Percentiles rank a stretch among this genome's conserved stretches.
phyloP scores from a whole-genome alignment of 2,329 filamentous ascomycete genomes.

The Alternaria sp. region DNA sequence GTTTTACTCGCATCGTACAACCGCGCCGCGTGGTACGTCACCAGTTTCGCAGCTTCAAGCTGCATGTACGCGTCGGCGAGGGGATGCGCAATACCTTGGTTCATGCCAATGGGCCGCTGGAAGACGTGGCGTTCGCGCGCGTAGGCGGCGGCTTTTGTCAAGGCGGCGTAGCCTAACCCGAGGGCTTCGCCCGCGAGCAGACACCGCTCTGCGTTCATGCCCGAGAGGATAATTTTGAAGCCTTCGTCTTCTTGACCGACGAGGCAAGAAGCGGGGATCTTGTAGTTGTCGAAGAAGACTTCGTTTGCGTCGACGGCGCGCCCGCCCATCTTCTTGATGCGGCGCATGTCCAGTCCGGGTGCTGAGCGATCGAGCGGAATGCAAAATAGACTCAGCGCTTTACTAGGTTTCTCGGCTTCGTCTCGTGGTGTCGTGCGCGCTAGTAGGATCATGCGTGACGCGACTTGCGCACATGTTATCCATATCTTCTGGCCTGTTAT shows the following conservation, averaged over 20 bases:
- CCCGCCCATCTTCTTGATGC: constrained; percentile 86
- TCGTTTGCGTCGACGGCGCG: constrained; percentile 84
- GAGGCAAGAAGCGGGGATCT: constrained; percentile 67
- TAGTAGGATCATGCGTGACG: constrained; percentile 81
- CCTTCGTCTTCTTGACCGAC: constrained; percentile 77
- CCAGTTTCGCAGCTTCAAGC: constrained; percentile 66
- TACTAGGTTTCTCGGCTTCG: constrained; percentile 71
- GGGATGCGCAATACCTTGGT: constrained; percentile 66
- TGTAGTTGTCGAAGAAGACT: constrained; percentile 84
- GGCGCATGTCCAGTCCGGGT: constrained; percentile 69
- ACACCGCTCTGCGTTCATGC: constrained; percentile 59
- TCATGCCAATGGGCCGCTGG: constrained; percentile 64
- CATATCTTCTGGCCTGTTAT: constrained; percentile 85
- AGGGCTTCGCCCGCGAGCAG: constrained; percentile 75
- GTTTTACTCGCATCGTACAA: constrained; percentile 60
- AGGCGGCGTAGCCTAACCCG: constrained; percentile 76
- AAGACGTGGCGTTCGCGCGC: constrained; percentile 61
- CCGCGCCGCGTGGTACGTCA: constrained; percentile 66
- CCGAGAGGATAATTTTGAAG: constrained; percentile 69
- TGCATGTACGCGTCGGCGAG: constrained; percentile 66
- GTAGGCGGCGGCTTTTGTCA: constrained; percentile 53
- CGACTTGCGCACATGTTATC: constrained; percentile 86
- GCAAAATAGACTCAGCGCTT: constrained; percentile 80
- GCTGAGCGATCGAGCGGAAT: constrained; percentile 72
- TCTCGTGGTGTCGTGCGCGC: constrained; percentile 76